Evolutionary conservation across 2,329 filamentous ascomycete species (phyloP).

Genomic region (Teratosphaeriaceae sp.): DNA sequence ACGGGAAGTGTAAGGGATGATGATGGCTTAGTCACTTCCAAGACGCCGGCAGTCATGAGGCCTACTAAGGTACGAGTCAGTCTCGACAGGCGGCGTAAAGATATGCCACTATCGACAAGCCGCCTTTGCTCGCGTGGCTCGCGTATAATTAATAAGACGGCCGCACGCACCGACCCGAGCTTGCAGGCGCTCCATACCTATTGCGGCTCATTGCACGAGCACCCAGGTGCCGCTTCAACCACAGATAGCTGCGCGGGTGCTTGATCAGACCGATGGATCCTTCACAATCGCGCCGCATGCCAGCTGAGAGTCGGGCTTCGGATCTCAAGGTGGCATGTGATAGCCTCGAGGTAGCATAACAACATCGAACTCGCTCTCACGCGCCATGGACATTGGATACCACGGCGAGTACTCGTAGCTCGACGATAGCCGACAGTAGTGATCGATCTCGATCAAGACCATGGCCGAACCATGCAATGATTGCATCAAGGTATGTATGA

Average conservation of each 20-base stretch:
- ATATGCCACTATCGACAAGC: background rate
- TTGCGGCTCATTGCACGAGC: background rate
- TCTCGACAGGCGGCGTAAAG: no score
- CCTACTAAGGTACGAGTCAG: background rate
- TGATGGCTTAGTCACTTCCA: background rate
- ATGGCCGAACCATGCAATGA: background rate
- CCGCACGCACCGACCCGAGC: background rate
- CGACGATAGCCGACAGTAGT: no score
- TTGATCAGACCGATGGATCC: no score
- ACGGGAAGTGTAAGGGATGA: no score
- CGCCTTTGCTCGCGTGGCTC: background rate
- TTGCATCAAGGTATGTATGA: slow-evolving; percentile 1
- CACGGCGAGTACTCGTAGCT: no score
- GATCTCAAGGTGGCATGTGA: no score
- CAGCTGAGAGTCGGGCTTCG: no score
- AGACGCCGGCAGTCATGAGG: background rate
- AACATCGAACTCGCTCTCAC: no score
- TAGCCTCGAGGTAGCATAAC: no score
- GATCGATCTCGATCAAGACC: background rate
- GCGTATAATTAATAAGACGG: background rate
- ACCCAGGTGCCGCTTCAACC: background rate
- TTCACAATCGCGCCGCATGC: no score
- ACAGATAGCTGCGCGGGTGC: background rate
- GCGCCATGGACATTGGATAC: no score
- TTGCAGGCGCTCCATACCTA: background rate